A percentile compares a stretch with the other conserved stretches of the same genome.
These are phyloP conservation scores for Bipolaris gigantea DNA, from an alignment of 2,329 filamentous ascomycete genomes.

Conservation along the genomic window DNA sequence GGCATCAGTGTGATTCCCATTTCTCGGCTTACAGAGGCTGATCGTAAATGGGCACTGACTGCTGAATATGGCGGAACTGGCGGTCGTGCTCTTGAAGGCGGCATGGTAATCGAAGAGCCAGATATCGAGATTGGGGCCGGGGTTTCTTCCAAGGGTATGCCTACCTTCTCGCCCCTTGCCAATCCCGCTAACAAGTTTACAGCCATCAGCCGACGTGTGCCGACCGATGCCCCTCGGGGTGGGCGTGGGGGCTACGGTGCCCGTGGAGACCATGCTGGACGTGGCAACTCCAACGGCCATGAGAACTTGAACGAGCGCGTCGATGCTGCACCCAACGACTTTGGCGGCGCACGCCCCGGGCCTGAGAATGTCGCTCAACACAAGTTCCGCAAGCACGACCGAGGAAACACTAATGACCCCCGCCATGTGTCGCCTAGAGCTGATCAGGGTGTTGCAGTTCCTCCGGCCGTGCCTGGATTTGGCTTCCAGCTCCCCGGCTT, in stretches of 20 bases:
- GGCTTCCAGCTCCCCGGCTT: conserved; percentile 52
- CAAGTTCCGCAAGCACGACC: conserved; percentile 37
- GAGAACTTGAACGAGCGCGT: conserved; percentile 8
- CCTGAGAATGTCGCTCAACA: conserved; percentile 17
- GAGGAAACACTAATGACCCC: conserved; percentile 28
- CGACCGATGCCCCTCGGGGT: conserved; percentile 35
- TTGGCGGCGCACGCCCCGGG: conserved; percentile 15
- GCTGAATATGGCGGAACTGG: conserved; percentile 93
- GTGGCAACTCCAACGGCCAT: conserved; percentile 21
- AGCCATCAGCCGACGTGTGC: conserved; percentile 44
- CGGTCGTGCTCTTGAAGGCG: conserved; percentile 74
- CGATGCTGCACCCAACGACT: conserved; percentile 12
- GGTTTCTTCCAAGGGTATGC: conserved; percentile 82
- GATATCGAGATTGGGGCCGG: conserved; percentile 98
- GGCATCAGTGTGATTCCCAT: conserved; percentile 95
- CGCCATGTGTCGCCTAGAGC: conserved; percentile 40
- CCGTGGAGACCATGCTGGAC: conserved; percentile 6
- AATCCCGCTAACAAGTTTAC: conserved; percentile 14
- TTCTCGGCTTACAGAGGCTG: conserved; percentile 87
- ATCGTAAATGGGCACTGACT: conserved; percentile 94
- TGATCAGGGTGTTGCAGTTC: conserved; percentile 52
- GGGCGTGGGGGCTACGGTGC: conserved; percentile 15
- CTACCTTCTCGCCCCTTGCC: not conserved
- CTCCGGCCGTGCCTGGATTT: conserved; percentile 58
- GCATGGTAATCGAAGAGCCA: conserved; percentile 91